Evolutionary conservation across 2,329 filamentous ascomycete genomes (phyloP), one percentile per base, ranked within the genome.

Genomic region (Fusarium incarnatum): DNA sequence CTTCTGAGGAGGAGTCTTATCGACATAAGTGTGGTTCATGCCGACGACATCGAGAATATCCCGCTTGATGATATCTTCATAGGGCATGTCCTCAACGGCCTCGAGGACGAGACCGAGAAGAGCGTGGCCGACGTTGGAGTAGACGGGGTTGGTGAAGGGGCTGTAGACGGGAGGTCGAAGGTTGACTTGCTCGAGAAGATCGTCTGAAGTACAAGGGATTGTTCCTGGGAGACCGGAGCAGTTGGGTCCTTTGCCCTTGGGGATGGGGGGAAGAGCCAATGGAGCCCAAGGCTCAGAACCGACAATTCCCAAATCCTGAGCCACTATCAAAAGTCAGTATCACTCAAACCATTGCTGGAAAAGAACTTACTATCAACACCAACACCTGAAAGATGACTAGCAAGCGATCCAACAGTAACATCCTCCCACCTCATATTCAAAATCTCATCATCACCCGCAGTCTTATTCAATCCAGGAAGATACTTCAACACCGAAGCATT

Each of bases 51-150:
- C 76, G 34, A 83, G 79, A 41, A 88, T 80, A 15, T 73, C 73
- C 2, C 80, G 68, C n/a, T 80, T 72, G 13, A 82, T 77, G 6
- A 84, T 75, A 3, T 84, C 75, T 2, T 76, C 73, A 20, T 83
- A 81, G 0, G 80, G 68, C 48, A 79, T 79, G 6, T 81, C 80
- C 1, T 82, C 83, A 0, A 83, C 78, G 8, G 79, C 79, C 62
- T 86, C 82, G 1, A 87, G 76, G 0, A 82, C 82, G 1, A 83
- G 75, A 4, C 82, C 83, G 2, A 87, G 79, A 4, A 86, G 60
- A 2, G 80, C 75, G 22, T 84, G 83, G 2, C 79, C 84, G 5
- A 81, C 75, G 67, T 87, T 86, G 28, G 84, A 83, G 72, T 88
- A 88, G 5, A 80, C 77, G 0, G 85, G 84, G 5, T 77, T 81